Base-by-base conservation (phyloP, 2,329 filamentous ascomycete genomes). In the Aspergillus sp. region DNA sequence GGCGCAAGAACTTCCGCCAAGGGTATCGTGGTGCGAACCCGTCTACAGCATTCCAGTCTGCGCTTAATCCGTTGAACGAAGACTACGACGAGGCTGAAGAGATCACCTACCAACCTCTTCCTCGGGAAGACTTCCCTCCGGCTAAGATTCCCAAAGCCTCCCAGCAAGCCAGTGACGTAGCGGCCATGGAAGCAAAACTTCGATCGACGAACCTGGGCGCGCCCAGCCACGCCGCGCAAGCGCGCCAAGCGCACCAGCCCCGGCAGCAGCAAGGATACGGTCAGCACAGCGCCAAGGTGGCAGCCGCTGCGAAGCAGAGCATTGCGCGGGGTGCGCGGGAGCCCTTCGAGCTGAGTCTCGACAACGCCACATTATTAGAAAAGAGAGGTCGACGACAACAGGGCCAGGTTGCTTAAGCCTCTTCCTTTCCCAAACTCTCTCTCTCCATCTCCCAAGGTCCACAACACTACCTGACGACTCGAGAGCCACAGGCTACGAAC, bases 291-390 rank as follows among this genome's bases (percentile, higher is more conserved):
- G 86, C 93, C 0, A 83, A 89, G 1, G 90, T 97, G 0, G 91
- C 93, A 0, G 89, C 91, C 0, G 92, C 93, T 0, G 93, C 92
- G 3, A 89, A 90, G 69, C 88, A 91, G 70, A 91, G 92, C 71
- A 91, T 95, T 43, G 87, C 89, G 48, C 82, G 85, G 32, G 84
- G 87, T 64, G 87, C 90, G 67, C 91, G 89, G 76, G 92, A 91
- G 32, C 88, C 90, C 0, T 99, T 99, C 67, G 95, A 99, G 77
- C 84, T 99, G 50, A 97, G 88, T 72, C 80, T 99, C 39, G 92
- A 96, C 66, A 95, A 95, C 58, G 91, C 95, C 1, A 98, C 93
- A 1, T 78, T 99, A 55, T 81, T 99, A 4, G 93, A 93, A 32
- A 87, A 93, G 68, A 80, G 87, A 65, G 81, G 81, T 28, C 85